Evolutionary conservation across 768 basidiomycete species (phyloP).

Genomic region (Hericium coralloides): DNA sequence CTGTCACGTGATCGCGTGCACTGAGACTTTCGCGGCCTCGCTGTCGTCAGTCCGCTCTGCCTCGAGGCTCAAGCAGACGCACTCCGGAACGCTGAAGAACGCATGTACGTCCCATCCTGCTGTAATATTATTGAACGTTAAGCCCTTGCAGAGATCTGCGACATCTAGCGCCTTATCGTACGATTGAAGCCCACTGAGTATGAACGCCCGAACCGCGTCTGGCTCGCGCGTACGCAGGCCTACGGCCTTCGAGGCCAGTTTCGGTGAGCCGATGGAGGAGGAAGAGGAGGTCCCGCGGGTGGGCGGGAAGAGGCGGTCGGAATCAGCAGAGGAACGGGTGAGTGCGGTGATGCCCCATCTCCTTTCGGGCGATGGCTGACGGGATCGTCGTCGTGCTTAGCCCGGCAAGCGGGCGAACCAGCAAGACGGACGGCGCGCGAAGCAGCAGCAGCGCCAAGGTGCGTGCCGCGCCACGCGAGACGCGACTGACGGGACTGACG

Average conservation of each 20-base stretch:
- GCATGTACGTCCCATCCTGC: neutral
- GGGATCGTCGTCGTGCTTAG: neutral
- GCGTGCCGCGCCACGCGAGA: neutral
- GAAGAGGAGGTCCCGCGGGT: neutral
- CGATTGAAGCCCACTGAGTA: too few species aligned
- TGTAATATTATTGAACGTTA: too few species aligned
- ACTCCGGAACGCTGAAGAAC: neutral
- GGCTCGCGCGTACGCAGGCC: slow-evolving; percentile 18
- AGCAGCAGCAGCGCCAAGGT: neutral
- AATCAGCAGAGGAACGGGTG: neutral
- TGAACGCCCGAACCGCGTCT: too few species aligned
- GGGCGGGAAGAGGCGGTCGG: neutral
- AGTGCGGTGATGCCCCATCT: neutral
- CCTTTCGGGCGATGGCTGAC: neutral
- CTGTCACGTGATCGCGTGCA: too few species aligned
- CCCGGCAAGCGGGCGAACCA: neutral
- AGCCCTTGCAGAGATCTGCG: too few species aligned
- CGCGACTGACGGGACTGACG: neutral
- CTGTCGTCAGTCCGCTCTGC: neutral
- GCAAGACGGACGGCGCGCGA: neutral
- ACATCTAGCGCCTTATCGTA: too few species aligned
- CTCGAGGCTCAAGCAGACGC: neutral
- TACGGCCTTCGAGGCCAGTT: slow-evolving; percentile 47
- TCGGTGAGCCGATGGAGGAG: slow-evolving; percentile 30
- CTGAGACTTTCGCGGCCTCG: too few species aligned